Percentiles rank a stretch among this genome's conserved stretches.
Conservation (phyloP, 2,329 filamentous ascomycete genomes). For the Nothophoma quercina region DNA sequence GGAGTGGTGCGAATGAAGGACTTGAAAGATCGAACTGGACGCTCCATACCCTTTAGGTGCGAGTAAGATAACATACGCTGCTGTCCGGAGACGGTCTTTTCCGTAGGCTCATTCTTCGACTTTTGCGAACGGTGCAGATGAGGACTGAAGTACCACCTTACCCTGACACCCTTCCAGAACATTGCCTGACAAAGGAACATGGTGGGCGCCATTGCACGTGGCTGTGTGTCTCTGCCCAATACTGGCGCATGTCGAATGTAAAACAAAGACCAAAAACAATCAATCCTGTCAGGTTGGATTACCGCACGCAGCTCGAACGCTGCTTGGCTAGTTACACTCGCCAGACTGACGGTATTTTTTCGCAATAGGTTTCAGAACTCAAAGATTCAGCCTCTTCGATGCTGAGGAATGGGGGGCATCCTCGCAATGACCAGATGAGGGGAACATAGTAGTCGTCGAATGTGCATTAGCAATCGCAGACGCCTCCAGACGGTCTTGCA, state of each 20-base stretch:
- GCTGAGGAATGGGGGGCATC: not conserved
- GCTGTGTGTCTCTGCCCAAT: constrained; percentile 21
- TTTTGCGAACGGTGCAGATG: constrained; percentile 26
- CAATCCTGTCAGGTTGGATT: not conserved
- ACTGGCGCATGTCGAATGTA: constrained; percentile 12
- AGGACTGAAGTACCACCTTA: constrained; percentile 10
- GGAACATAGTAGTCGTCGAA: not conserved
- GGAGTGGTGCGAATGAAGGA: constrained; percentile 38
- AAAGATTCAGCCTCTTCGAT: not conserved
- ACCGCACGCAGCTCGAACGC: constrained; percentile 11
- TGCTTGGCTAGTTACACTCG: constrained; percentile 1
- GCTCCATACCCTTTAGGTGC: constrained; percentile 45
- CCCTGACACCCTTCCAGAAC: constrained; percentile 35
- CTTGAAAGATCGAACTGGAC: constrained; percentile 42
- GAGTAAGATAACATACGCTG: constrained; percentile 32
- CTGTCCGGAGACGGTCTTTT: constrained; percentile 34
- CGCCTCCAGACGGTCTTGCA: no score
- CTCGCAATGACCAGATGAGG: no score
- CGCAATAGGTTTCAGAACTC: constrained; percentile 2
- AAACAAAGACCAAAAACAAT: constrained; percentile 36
- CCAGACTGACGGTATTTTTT: not conserved
- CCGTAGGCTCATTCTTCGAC: constrained; percentile 34
- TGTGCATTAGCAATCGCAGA: not conserved
- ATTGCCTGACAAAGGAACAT: constrained; percentile 40
- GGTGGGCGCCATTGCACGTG: constrained; percentile 31